These are phyloP conservation scores for Ogataea kodamae DNA, from an alignment of 805 yeast genomes.

Conservation along the genomic window DNA sequence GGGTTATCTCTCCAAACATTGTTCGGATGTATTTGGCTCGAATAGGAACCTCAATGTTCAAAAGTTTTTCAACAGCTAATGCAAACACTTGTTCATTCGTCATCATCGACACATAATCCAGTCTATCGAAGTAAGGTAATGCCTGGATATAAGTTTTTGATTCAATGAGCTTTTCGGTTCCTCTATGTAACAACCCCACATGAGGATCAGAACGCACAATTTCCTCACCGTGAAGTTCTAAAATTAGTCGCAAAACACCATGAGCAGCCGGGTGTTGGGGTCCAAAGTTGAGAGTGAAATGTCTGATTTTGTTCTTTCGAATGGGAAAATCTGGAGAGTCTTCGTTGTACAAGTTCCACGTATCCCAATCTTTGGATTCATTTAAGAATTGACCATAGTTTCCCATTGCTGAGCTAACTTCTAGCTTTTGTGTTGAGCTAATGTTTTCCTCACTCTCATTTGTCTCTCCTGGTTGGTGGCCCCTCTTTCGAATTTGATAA, in stretches of 20 bases:
- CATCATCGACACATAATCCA: slow-evolving; percentile 86
- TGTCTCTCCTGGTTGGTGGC: slow-evolving; percentile 26
- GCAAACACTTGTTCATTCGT: slow-evolving; percentile 84
- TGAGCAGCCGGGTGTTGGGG: slow-evolving; percentile 96
- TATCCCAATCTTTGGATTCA: slow-evolving; percentile 34
- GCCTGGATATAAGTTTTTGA: slow-evolving; percentile 85
- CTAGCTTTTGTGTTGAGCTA: slow-evolving; percentile 26
- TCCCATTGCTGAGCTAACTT: slow-evolving; percentile 42
- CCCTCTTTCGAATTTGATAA: slow-evolving; percentile 30
- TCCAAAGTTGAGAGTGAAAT: slow-evolving; percentile 86
- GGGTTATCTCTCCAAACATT: slow-evolving; percentile 80
- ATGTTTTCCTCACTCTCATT: slow-evolving; percentile 23
- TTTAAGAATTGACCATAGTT: slow-evolving; percentile 33
- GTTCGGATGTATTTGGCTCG: slow-evolving; percentile 85
- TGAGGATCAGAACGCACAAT: slow-evolving; percentile 85
- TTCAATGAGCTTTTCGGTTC: slow-evolving; percentile 86
- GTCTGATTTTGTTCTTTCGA: slow-evolving; percentile 60
- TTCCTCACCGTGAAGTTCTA: slow-evolving; percentile 87
- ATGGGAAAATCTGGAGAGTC: slow-evolving; percentile 37
- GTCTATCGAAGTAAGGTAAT: slow-evolving; percentile 81
- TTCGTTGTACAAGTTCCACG: slow-evolving; percentile 34
- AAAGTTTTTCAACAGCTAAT: slow-evolving; percentile 77
- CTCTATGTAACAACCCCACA: slow-evolving; percentile 82
- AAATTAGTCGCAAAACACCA: slow-evolving; percentile 82
- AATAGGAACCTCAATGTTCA: slow-evolving; percentile 80